These are phyloP conservation scores for Cladophialophora bantiana DNA, from an alignment of 2,329 filamentous ascomycete species.

Conservation along the genomic window DNA sequence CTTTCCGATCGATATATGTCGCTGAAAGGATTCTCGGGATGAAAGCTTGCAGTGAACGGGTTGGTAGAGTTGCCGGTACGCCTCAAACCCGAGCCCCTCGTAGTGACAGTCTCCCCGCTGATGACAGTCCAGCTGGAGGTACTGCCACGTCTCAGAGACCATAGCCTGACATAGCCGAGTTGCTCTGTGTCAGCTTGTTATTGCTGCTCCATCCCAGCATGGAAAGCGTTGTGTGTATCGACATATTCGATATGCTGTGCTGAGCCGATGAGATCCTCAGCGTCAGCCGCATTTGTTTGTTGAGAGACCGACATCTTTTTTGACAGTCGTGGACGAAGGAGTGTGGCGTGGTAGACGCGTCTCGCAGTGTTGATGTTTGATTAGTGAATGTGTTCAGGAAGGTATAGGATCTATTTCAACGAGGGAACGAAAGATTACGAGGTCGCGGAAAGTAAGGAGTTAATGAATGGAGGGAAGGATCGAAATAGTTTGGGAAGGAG, in stretches of 20 bases:
- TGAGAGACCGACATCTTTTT: not conserved
- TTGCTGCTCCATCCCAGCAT: not conserved
- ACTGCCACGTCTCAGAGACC: slow-evolving; percentile 10
- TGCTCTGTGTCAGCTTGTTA: not conserved
- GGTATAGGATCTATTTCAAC: not conserved
- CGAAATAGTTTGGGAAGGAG: not conserved
- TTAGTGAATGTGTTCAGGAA: not conserved
- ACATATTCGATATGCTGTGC: slow-evolving; percentile 2
- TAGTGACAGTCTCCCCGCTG: not conserved
- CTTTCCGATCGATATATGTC: not conserved
- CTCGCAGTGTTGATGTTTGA: not conserved
- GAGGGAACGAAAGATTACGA: not conserved
- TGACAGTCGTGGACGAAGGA: not conserved
- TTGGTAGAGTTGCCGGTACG: not conserved
- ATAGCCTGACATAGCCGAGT: slow-evolving; percentile 8
- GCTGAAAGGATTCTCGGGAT: not conserved
- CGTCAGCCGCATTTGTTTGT: not conserved
- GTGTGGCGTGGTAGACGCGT: not conserved
- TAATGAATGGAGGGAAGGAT: not conserved
- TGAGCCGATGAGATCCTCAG: not conserved
- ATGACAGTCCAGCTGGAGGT: slow-evolving; percentile 1
- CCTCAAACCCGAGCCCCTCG: not conserved
- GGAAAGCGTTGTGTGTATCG: not conserved
- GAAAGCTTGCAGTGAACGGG: not conserved
- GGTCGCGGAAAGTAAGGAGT: not conserved